Base-by-base conservation (phyloP, 2,329 filamentous ascomycete species). In the Beauveria medogensis region DNA sequence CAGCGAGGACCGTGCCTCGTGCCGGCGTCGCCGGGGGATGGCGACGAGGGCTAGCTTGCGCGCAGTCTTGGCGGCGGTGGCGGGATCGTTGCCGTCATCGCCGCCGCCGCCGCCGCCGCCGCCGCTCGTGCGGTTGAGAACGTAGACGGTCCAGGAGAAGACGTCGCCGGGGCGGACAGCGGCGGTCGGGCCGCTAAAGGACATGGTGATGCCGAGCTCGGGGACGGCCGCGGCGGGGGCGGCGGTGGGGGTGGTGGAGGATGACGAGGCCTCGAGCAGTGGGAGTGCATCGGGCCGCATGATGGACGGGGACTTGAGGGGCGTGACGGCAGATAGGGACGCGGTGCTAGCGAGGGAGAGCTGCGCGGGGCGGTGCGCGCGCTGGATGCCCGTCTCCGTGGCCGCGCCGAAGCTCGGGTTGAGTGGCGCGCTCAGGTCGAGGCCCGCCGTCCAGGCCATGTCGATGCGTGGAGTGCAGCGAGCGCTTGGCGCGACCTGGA, bases 191-290 rank as follows among this genome's bases (percentile, higher is more conserved):
- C 82, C 85, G 6, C 82, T 83, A 69, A 94, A 87, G 46, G 88
- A 91, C 75, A 93, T 85, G 41, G 87, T 90, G 61, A 93, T 82
- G 62, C 88, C 89, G 55, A 90, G 83, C 62, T 88, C 82, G 3
- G 81, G 80, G 44, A 84, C 70, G 55, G 83, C 80, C 41, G 72
- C 73, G 65, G 73, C 75, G 46, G 28, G 16, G 60, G 71, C 71
- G 52, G 77, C 76, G 60, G 47, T n/a, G 7, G 8, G 28, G 4
- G 28, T 30, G 48, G 48, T 26, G 47, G 47, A 24, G 8, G 22
- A 16, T 16, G 47, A 10, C 16, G 81, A 74, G 28, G 83, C 79
- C 66, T 87, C 82, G 50, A 87, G 78, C 28, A 78, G 75, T 12
- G 84, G 84, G 2, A 87, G 76, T 37, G 84, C 77, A 69, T 87